phyloP scores from a whole-genome alignment of 2,329 filamentous ascomycete species.

The Apiospora malaysiana region DNA sequence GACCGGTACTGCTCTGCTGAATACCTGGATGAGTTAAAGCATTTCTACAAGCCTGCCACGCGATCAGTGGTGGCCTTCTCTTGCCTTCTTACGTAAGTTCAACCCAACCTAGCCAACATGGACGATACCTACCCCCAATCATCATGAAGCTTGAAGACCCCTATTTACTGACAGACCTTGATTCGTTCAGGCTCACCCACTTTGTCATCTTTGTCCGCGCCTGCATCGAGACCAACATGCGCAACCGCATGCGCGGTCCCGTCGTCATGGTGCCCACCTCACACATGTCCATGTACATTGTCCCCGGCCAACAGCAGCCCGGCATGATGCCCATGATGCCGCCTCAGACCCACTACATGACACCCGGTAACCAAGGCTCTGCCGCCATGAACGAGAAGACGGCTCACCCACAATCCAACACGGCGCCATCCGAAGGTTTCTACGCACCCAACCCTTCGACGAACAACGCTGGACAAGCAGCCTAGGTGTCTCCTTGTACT shows the following conservation, averaged over 20 bases:
- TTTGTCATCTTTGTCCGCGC: slow-evolving; percentile 27
- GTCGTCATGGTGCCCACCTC: slow-evolving; percentile 19
- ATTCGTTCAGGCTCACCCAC: slow-evolving; percentile 20
- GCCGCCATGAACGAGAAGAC: not conserved
- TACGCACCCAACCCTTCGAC: not conserved
- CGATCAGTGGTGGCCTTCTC: slow-evolving; percentile 21
- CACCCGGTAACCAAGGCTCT: not conserved
- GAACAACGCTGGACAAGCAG: not conserved
- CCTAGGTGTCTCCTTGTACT: not conserved
- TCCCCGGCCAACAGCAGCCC: not conserved
- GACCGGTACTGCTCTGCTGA: not conserved
- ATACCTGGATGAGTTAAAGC: not conserved
- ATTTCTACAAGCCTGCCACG: not conserved
- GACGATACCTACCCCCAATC: too few species aligned
- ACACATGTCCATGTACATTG: slow-evolving; percentile 17
- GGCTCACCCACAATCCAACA: not conserved
- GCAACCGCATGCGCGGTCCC: slow-evolving; percentile 17
- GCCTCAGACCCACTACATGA: slow-evolving; percentile 7
- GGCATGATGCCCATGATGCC: slow-evolving; percentile 24
- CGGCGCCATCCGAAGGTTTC: not conserved
- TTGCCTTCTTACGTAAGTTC: slow-evolving; percentile 23
- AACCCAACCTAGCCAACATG: not conserved
- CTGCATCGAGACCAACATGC: slow-evolving; percentile 25
- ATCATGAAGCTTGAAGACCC: too few species aligned
- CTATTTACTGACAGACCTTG: not conserved